A percentile compares a stretch with the other conserved stretches of the same genome.
These are phyloP conservation scores for Dactylellina parvicollis DNA, from an alignment of 2,329 filamentous ascomycete species.

Conservation along the genomic window DNA sequence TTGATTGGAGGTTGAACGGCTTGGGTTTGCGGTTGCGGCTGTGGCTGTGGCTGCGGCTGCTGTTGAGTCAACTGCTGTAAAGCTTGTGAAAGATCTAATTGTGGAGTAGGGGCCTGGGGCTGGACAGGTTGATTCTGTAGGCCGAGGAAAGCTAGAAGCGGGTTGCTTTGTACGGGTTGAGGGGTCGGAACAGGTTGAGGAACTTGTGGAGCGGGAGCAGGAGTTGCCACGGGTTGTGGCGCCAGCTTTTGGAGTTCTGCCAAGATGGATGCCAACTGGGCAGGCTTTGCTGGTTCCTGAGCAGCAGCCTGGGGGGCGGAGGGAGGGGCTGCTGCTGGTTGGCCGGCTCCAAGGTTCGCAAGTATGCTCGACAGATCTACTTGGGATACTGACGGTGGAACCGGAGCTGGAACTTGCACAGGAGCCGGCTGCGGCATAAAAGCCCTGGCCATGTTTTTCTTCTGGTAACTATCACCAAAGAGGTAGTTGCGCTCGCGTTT, in stretches of 20 bases:
- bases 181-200: conserved; percentile 27
- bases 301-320: conserved; percentile 11
- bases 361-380: conserved; percentile 49
- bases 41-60: conserved; percentile 17
- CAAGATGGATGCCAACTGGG: conserved; percentile 40
- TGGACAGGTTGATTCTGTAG: conserved; percentile 36
- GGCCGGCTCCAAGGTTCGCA: conserved; percentile 37
- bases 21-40: conserved; percentile 2
- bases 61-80: conserved; percentile 33
- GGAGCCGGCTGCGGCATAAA: conserved; percentile 17
- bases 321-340: neutral
- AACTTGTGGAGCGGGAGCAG: conserved; percentile 14
- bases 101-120: conserved; percentile 15
- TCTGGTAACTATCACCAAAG: conserved; percentile 27
- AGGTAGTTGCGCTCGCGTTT: conserved; percentile 41
- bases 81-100: conserved; percentile 25
- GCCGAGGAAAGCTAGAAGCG: conserved; percentile 38
- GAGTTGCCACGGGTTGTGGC: conserved; percentile 8
- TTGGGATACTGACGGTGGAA: conserved; percentile 1
- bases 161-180: conserved; percentile 19
- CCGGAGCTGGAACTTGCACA: neutral
- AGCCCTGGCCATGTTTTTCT: conserved; percentile 37
- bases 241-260: conserved; percentile 43
- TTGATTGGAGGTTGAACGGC: conserved; percentile 19
- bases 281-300: conserved; percentile 25